Base-by-base conservation (phyloP, 2,329 filamentous ascomycete species). In the Orbilia brochopaga region DNA sequence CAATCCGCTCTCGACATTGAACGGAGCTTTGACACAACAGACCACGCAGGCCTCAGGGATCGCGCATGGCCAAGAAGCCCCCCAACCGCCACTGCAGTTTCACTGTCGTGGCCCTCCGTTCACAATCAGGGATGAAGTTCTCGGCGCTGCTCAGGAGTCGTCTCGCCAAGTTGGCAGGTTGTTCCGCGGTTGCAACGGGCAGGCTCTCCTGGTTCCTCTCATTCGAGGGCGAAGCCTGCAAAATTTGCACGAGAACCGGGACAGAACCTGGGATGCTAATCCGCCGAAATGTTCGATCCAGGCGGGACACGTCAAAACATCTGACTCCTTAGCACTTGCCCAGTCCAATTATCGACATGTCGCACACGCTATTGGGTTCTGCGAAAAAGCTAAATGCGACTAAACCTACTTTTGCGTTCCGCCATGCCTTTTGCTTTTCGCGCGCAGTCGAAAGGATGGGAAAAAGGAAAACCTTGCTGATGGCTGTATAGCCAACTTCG, bases 11-110 rank as follows among this genome's bases (percentile, higher is more conserved):
- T 42, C 37, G 37, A 42, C 37, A 13, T 42, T 15, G 37, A 42
- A 42, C 37, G 37, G 37, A 15, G 5, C 37, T 42, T 15, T 42
- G 37, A 42, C 13, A 42, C 37, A 42, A 15, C 3, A 15, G 37
- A 42, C n/a, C 37, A 42, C n/a, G 37, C 37, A 42, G 11, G 37
- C 37, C 37, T 42, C 37, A 42, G 37, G 37, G 37, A 42, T 42
- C 37, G 37, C 37, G 37, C 37, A 42, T 42, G 37, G 37, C 37
- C 37, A 42, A 42, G 37, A 32, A 42, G 37, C 37, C 37, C n/a
- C 37, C 37, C 13, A 42, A 17, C 37, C 37, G 37, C 37, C 37
- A 6, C 13, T 42, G 37, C 11, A 42, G 37, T 42, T 42, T 42
- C 37, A 42, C 37, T 17, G 5, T 17, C n/a, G 37, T 6, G 37